Evolutionary conservation across 352 stramenopile species (phyloP).

Genomic region (Phytophthora sp.): DNA sequence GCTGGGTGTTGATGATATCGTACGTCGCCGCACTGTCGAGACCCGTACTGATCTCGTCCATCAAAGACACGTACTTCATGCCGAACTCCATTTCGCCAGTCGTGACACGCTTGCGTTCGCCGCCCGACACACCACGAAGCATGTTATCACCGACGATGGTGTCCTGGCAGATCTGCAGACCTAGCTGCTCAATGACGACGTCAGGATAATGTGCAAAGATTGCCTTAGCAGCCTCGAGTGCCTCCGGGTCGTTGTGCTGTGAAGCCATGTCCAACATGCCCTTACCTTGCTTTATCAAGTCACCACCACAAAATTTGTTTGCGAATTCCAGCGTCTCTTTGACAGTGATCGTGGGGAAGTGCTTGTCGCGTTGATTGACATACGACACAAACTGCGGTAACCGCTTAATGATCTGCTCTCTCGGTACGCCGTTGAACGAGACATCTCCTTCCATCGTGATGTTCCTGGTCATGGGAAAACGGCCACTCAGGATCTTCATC

Average conservation of each 20-base stretch:
- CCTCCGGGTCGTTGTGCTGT: conserved; percentile 24
- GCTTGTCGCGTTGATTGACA: conserved; percentile 15
- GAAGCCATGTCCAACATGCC: conserved; percentile 36
- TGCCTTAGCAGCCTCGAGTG: conserved; percentile 10
- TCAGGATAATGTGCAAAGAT: conserved; percentile 25
- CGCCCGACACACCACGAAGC: conserved; percentile 84
- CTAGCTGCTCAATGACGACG: conserved; percentile 14
- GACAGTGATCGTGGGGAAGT: conserved; percentile 11
- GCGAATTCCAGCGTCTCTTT: conserved; percentile 27
- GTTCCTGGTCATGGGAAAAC: conserved; percentile 40
- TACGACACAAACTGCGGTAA: conserved; percentile 28
- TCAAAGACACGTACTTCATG: conserved; percentile 67
- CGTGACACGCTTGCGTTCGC: conserved; percentile 79
- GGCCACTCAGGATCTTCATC: conserved; percentile 42
- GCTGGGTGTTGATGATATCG: conserved; percentile 22
- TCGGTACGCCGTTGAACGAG: conserved; percentile 31
- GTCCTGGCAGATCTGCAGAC: conserved; percentile 21
- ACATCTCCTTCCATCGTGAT: conserved; percentile 33
- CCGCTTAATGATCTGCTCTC: conserved; percentile 15
- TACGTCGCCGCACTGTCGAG: conserved; percentile 19
- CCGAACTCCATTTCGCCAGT: conserved; percentile 86
- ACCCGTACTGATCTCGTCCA: conserved; percentile 86
- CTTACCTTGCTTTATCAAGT: conserved; percentile 27
- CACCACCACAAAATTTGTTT: conserved; percentile 34
- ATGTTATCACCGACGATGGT: conserved; percentile 56